Evolutionary conservation across 345 rosid species (phyloP), one percentile per base, ranked within the genome.

Genomic region (Aurinia saxatilis): DNA sequence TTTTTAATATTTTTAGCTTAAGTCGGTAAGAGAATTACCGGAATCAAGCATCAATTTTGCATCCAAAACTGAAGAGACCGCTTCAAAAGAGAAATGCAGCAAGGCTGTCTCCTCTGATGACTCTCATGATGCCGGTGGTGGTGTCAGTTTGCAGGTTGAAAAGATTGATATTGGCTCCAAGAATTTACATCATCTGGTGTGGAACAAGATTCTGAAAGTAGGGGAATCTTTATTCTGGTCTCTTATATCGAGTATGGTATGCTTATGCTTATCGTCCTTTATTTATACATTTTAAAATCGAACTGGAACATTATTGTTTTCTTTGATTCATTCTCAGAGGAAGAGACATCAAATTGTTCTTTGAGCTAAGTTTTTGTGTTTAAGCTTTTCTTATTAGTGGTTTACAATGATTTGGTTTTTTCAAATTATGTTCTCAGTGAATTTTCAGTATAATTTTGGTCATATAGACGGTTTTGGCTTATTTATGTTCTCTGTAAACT

Each of bases 171-270:
- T 36, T 50, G 76, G 44, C 71, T 71, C 73, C 57, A 55, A 31
- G 40, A 63, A 72, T 65, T 41, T 60, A 35, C 67, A 40, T 71
- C 70, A 53, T 57, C 83, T 66, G 55, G 54, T 13, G 40, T 21
- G 57, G 70, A 45, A 40, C 57, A 72, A 50, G 60, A 68, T 58
- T 62, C 50, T 29, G 77, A 81, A 61, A 67, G 40, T 72, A 65
- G 57, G 52, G 81, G 80, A 73, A 92, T n/a, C n/a, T n/a, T n/a
- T n/a, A n/a, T n/a, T n/a, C n/a, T n/a, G 74, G 77, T 74, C 34
- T 17, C 38, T 18, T 66, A 65, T 44, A 52, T 36, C 36, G 74
- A n/a, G n/a, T n/a, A n/a, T n/a, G n/a, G n/a, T n/a, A n/a, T n/a
- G n/a, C n/a, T n/a, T n/a, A n/a, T n/a, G n/a, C n/a, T n/a, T n/a